phyloP scores from a whole-genome alignment of 352 stramenopile genomes.

The Globisporangium takayamanum region DNA sequence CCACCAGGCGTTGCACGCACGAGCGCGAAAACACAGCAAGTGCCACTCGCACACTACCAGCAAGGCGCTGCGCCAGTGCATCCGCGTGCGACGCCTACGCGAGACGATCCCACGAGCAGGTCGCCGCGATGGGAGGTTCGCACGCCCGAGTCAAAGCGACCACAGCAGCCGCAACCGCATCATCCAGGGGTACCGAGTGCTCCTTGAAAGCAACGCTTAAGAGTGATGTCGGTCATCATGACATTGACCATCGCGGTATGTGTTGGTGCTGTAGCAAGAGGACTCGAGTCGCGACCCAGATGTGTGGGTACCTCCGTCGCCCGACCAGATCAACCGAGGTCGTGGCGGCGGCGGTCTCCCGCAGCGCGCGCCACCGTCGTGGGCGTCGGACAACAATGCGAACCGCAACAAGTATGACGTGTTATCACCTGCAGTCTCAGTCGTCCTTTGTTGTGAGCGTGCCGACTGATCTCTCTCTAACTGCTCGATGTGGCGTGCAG shows the following conservation, averaged over 20 bases:
- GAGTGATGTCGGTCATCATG: too few species aligned
- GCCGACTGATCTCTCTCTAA: constrained; percentile 7
- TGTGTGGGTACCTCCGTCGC: constrained; percentile 66
- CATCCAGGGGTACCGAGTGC: neutral
- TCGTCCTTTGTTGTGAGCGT: too few species aligned
- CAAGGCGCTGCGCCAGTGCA: constrained; percentile 12
- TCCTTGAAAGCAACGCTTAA: too few species aligned
- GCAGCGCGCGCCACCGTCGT: constrained; percentile 36
- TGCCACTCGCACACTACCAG: constrained; percentile 27
- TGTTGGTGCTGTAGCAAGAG: constrained; percentile 9
- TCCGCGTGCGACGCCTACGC: constrained; percentile 3
- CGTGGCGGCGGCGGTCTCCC: constrained; percentile 12
- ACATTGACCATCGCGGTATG: neutral
- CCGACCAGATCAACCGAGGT: constrained; percentile 32
- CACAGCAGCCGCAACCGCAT: constrained; percentile 3
- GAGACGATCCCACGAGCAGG: constrained; percentile 18
- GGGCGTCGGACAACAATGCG: constrained; percentile 44
- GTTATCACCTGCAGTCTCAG: neutral
- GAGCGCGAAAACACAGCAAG: constrained; percentile 1
- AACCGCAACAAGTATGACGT: constrained; percentile 25
- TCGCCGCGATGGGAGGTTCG: constrained; percentile 52
- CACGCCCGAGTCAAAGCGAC: constrained; percentile 26
- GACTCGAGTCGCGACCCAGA: constrained; percentile 44
- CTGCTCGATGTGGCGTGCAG: constrained; percentile 11
- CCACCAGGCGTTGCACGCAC: constrained; percentile 21